phyloP scores from a whole-genome alignment of 352 stramenopile species.

The Globisporangium recalcitrans region DNA sequence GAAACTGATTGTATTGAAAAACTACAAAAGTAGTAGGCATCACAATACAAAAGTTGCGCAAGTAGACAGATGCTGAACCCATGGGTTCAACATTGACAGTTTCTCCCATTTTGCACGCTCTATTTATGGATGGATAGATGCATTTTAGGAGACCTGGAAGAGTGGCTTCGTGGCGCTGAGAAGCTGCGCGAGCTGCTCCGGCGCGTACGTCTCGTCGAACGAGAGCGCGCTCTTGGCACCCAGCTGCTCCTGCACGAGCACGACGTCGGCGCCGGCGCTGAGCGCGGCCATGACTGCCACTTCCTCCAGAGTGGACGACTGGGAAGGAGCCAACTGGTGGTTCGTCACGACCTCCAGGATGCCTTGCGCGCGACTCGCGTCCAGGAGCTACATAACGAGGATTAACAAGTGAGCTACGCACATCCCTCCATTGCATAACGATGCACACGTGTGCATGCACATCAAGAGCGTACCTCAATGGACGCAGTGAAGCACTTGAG shows the following conservation, averaged over 20 bases:
- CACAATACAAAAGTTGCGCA: neutral
- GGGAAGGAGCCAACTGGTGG: conserved; percentile 4
- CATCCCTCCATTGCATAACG: too few relatives aligned
- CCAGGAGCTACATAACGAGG: conserved; percentile 34
- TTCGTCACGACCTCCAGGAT: conserved; percentile 35
- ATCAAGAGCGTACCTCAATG: conserved; percentile 46
- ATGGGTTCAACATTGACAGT: conserved; percentile 2
- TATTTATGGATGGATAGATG: neutral
- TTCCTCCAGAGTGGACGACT: conserved; percentile 33
- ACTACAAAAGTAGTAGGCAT: neutral
- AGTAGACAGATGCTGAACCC: neutral
- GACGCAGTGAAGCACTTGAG: conserved; percentile 80
- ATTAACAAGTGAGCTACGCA: too few relatives aligned
- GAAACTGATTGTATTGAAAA: too few relatives aligned
- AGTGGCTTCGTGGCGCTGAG: conserved; percentile 23
- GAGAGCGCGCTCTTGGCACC: conserved; percentile 25
- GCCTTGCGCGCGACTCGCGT: conserved; percentile 36
- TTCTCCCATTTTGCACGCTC: neutral
- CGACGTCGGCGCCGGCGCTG: conserved; percentile 53
- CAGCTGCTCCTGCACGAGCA: conserved; percentile 60
- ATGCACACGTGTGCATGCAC: neutral
- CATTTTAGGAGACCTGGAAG: conserved; percentile 27
- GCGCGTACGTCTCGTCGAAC: conserved; percentile 32
- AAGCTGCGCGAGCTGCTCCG: conserved; percentile 37
- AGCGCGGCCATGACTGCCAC: conserved; percentile 46